Base-by-base conservation (phyloP, 257 asterid species). In the Gentiana dahurica region DNA sequence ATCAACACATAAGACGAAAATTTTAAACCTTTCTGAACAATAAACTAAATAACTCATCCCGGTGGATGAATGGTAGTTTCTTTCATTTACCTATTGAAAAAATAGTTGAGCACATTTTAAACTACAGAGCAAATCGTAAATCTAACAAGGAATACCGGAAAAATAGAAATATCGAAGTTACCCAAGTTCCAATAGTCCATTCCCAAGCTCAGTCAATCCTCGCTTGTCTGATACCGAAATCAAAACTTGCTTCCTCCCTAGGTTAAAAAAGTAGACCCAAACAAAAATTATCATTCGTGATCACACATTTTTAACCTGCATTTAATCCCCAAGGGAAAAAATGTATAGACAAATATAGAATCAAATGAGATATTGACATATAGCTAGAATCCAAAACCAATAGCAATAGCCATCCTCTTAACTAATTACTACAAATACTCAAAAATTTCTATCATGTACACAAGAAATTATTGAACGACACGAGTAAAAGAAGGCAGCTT, bases 171-270 rank as follows among this genome's bases (percentile, higher is more conserved):
- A 4, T 8, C 15, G 63, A 57, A 45, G 10, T 71, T 73, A 87
- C 98, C 97, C 98, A 69, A 92, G 58, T 55, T 91, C 92, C 66
- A 79, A 92, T 24, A 87, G 78, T 53, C 96, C 95, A 48, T 67
- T 65, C 34, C 96, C 98, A 63, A 91, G 95, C 72, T 74, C 68
- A 63, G 75, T 65, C 84, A 88, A 64, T 65, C 83, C 95, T 59
- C 55, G 83, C 83, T 92, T 92, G 66, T 92, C 97, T 32, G 98
- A 88, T 58, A 92, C 74, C 7, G 97, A 92, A 65, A 92, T 81
- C 79, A 92, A 63, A 3, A 89, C 97, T 55, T 72, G 88, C 76
- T 69, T 85, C 79, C 77, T 79, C 58, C 87, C 98, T 92, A 57
- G 44, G 24, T 64, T 65, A 9, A 70, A 59, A 39, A 53, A 6